These are phyloP conservation scores for Pleomassaria siparia DNA, from an alignment of 2,329 filamentous ascomycete genomes.

Conservation along the genomic window DNA sequence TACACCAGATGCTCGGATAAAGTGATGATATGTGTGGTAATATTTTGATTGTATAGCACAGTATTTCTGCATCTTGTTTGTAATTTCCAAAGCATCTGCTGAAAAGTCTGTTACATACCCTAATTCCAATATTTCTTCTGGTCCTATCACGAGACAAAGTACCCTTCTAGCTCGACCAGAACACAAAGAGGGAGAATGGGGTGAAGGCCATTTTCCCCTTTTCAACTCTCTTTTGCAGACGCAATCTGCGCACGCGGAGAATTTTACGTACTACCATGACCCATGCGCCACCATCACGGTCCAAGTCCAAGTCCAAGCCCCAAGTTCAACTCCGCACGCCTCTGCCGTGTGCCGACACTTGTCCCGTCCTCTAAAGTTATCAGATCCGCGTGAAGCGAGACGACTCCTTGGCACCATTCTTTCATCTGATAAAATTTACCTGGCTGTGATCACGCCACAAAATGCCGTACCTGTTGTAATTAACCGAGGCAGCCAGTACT, in stretches of 20 bases:
- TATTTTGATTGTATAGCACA: not conserved
- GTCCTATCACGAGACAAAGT: too few species aligned
- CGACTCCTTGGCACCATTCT: not conserved
- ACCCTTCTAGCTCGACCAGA: too few species aligned
- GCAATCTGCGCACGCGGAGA: not conserved
- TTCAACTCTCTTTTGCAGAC: too few species aligned
- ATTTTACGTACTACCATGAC: too few species aligned
- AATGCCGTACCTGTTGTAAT: too few species aligned
- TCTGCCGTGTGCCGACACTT: not conserved
- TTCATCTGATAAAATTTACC: too few species aligned
- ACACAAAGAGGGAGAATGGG: not conserved
- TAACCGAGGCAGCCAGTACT: too few species aligned
- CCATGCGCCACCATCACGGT: not conserved
- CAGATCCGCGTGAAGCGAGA: conserved; percentile 1
- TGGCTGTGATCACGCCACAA: not conserved
- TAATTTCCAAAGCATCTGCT: not conserved
- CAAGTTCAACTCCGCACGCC: not conserved
- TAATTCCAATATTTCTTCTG: too few species aligned
- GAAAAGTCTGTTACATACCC: too few species aligned
- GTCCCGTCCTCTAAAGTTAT: not conserved
- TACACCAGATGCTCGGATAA: conserved; percentile 51
- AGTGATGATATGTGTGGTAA: not conserved
- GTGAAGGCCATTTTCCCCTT: too few species aligned
- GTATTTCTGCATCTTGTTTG: not conserved
- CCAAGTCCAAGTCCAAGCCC: not conserved